phyloP scores from a whole-genome alignment of 257 asterid species.

The Jacaranda mimosifolia region DNA sequence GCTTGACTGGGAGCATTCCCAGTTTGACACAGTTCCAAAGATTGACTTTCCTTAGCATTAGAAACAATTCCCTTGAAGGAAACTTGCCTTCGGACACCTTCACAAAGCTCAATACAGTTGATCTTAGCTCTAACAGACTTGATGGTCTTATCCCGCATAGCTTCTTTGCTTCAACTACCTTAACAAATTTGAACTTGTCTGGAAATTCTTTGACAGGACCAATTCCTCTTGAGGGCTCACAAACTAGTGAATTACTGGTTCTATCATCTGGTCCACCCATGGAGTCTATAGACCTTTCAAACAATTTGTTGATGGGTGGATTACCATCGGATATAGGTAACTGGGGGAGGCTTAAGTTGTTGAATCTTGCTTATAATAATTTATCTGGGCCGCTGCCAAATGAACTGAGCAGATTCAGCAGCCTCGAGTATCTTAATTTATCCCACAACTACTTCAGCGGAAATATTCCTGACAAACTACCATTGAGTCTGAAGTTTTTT shows the following conservation, averaged over 20 bases:
- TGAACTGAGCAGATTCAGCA: slow-evolving; percentile 63
- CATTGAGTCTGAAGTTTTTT: slow-evolving; percentile 54
- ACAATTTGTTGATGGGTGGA: slow-evolving; percentile 61
- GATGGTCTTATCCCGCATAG: slow-evolving; percentile 64
- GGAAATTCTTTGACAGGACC: slow-evolving; percentile 67
- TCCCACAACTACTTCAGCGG: slow-evolving; percentile 72
- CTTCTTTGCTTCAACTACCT: slow-evolving; percentile 59
- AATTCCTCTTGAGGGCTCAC: slow-evolving; percentile 67
- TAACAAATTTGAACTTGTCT: slow-evolving; percentile 66
- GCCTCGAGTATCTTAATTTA: slow-evolving; percentile 66
- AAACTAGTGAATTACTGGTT: slow-evolving; percentile 55
- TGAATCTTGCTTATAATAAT: slow-evolving; percentile 70
- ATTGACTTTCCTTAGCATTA: slow-evolving; percentile 52
- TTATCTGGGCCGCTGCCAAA: slow-evolving; percentile 68
- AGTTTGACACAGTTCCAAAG: slow-evolving; percentile 56
- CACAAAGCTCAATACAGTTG: slow-evolving; percentile 54
- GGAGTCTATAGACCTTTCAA: slow-evolving; percentile 81
- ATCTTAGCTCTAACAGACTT: slow-evolving; percentile 72
- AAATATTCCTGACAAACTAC: slow-evolving; percentile 61
- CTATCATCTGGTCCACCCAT: slow-evolving; percentile 61
- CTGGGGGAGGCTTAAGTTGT: slow-evolving; percentile 60
- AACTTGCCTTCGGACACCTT: slow-evolving; percentile 51
- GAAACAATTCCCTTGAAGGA: slow-evolving; percentile 70
- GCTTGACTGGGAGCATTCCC: slow-evolving; percentile 68
- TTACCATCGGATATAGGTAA: slow-evolving; percentile 66